phyloP scores from a whole-genome alignment of 345 rosid genomes.

The Moricandia moricandioides region DNA sequence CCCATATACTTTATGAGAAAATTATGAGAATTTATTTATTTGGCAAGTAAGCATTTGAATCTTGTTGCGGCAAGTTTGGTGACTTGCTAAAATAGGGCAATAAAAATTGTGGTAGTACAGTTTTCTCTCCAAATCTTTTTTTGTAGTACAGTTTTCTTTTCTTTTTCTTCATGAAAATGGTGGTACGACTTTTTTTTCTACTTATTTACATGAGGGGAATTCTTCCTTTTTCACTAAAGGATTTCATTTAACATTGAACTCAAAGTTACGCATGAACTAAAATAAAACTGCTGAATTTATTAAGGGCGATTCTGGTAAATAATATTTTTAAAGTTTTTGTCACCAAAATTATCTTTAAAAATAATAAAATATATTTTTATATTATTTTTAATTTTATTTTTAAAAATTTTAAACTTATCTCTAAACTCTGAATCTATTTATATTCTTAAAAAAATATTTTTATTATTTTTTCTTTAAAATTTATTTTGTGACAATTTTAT shows the following conservation, averaged over 20 bases:
- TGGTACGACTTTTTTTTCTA: background rate
- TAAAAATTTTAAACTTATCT: too few species aligned
- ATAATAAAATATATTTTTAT: too few species aligned
- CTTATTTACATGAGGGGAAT: background rate
- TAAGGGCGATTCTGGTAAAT: too few species aligned
- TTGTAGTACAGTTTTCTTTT: constrained; percentile 4
- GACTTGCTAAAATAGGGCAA: background rate
- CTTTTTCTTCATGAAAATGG: background rate
- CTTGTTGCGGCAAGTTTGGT: background rate
- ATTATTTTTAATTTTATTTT: too few species aligned
- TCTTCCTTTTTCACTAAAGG: background rate
- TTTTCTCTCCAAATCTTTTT: background rate
- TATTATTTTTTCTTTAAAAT: too few species aligned
- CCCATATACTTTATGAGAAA: background rate
- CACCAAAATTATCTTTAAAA: too few species aligned
- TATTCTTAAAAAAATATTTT: too few species aligned
- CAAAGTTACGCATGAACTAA: background rate
- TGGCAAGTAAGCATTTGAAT: background rate
- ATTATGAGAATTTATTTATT: background rate
- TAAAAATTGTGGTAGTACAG: background rate
- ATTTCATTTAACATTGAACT: background rate
- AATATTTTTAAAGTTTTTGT: too few species aligned
- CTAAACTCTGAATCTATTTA: too few species aligned
- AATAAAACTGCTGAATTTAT: background rate
- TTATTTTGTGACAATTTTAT: too few species aligned